Evolutionary conservation across 441 rosid genomes (phyloP), one percentile per base, ranked within the genome.

Genomic region (Theobroma grandiflorum): DNA sequence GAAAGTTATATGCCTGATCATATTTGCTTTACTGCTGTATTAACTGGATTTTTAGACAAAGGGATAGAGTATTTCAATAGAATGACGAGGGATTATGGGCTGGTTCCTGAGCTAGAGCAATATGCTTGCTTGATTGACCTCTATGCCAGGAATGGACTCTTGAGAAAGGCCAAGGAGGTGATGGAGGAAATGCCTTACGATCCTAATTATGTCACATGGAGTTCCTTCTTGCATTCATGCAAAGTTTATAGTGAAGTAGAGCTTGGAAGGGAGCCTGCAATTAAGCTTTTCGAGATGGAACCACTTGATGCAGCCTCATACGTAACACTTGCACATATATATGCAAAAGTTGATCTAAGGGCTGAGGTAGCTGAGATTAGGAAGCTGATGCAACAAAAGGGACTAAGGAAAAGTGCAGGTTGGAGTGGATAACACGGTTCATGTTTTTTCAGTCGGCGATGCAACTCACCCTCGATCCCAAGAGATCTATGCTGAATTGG

Each of bases 121-220:
- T 78, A 75, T 49, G 80, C 80, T 74, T 80, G 81, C 68, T n/a
- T 80, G 72, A 61, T 83, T 59, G 82, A 81, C 59, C 69, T 85
- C 22, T 75, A 77, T 78, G 85, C 80, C 3, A 78, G 78, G 69
- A 78, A 74, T 67, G 81, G 81, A 18, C 71, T n/a, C 42, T 78
- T 84, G 7, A 63, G 49, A 18, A 70, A 71, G 70, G 86, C 86
- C 6, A 77, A 15, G 52, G 68, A 73, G 52, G 40, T 80, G 62
- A 77, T 77, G 73, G 59, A 68, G 33, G 57, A 55, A 67, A 84
- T 81, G 76, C 79, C 81, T 26, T 33, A 26, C n/a, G 53, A 74
- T 8, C 77, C 79, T 1, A 68, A 77, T 43, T 31, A 50, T 65
- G 78, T 67, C 16, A 78, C 78, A 11, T 78, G 67, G 77, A 78